Conservation (phyloP, 2,329 filamentous ascomycete genomes). For the Chaetomiaceae sp. region DNA sequence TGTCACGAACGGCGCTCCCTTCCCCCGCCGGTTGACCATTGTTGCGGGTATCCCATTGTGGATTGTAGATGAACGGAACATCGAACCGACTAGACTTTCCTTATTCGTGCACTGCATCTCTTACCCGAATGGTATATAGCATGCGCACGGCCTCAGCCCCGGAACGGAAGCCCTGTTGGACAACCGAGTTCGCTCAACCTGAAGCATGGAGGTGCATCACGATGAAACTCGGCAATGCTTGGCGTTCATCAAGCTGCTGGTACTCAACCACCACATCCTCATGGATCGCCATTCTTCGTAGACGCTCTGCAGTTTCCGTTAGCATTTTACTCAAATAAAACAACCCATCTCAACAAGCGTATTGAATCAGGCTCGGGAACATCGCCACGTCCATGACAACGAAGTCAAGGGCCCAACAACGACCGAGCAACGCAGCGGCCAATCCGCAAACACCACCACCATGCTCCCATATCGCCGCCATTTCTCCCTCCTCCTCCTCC, state of each 20-base stretch:
- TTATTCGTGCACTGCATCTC: no score
- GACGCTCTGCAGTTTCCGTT: background rate
- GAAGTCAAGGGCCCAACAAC: no score
- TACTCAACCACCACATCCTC: background rate
- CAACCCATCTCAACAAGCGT: no score
- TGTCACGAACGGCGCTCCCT: no score
- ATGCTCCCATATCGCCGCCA: background rate
- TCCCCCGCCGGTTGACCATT: no score
- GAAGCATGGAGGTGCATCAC: constrained; percentile 1
- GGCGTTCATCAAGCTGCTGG: background rate
- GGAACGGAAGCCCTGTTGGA: background rate
- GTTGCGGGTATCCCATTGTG: no score
- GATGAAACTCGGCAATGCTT: constrained; percentile 11
- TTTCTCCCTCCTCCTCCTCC: background rate
- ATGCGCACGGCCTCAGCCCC: background rate
- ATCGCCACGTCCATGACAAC: no score
- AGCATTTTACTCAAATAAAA: no score
- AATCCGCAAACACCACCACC: background rate
- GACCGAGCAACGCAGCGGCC: background rate
- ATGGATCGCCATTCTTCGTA: background rate
- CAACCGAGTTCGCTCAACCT: background rate
- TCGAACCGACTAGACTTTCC: no score
- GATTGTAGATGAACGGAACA: no score
- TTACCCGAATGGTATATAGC: background rate
- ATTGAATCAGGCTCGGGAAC: no score